A percentile compares a stretch with the other conserved stretches of the same genome.
Evolutionary conservation across 2,329 filamentous ascomycete genomes (phyloP).

Genomic region (Daldinia sp.): DNA sequence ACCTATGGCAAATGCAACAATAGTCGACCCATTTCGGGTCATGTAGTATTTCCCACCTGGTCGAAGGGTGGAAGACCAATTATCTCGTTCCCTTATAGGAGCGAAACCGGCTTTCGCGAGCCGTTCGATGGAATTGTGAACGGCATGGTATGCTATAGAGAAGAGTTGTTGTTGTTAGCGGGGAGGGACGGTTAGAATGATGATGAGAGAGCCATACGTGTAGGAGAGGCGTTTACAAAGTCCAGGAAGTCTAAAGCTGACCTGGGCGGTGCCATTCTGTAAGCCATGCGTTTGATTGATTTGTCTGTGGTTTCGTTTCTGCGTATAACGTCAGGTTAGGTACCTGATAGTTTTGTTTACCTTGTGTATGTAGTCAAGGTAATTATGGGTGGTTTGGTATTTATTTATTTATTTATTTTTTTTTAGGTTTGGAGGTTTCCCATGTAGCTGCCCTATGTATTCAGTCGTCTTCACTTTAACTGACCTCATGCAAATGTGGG

Average conservation of each 20-base stretch:
- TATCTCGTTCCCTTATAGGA: conserved; percentile 89
- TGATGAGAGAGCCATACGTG: conserved; percentile 68
- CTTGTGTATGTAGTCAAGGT: too few species aligned
- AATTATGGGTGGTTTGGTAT: too few species aligned
- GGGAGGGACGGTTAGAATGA: conserved; percentile 13
- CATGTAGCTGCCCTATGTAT: neutral
- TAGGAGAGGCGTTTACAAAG: conserved; percentile 94
- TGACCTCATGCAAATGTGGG: neutral
- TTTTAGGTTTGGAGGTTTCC: too few species aligned
- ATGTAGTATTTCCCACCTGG: conserved; percentile 97
- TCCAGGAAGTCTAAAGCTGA: conserved; percentile 86
- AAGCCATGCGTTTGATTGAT: conserved; percentile 6
- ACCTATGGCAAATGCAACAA: conserved; percentile 92
- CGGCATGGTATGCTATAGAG: conserved; percentile 87
- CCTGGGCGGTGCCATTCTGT: conserved; percentile 64
- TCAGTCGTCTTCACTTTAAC: neutral
- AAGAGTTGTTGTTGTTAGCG: conserved; percentile 36
- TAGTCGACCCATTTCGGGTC: conserved; percentile 91
- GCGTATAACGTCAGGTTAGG: neutral
- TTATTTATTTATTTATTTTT: too few species aligned
- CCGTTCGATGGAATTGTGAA: conserved; percentile 79
- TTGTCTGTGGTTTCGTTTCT: too few species aligned
- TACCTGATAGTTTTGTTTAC: neutral
- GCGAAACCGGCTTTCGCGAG: conserved; percentile 87
- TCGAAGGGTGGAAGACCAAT: conserved; percentile 82